phyloP scores from a whole-genome alignment of 805 yeast genomes.

The Saccharomycopsis fodiens region DNA sequence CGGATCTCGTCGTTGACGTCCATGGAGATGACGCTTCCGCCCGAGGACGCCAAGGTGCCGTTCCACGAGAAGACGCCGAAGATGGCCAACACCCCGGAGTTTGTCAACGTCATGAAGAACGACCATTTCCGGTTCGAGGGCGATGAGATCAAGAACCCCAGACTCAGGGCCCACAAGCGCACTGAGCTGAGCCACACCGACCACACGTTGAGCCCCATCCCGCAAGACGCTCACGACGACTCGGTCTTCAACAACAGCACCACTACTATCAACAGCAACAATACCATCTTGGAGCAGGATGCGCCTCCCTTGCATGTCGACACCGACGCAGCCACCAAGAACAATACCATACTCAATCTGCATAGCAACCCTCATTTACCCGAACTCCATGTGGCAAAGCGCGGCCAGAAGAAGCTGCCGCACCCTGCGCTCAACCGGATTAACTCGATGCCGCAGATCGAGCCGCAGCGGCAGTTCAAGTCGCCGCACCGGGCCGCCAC shows the following conservation, averaged over 20 bases:
- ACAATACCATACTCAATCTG: slow-evolving; percentile 17
- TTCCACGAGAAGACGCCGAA: slow-evolving; percentile 9
- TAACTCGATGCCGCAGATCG: neutral
- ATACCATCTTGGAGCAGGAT: slow-evolving; percentile 4
- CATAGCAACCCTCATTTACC: neutral
- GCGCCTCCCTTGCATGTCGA: neutral
- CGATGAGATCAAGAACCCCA: neutral
- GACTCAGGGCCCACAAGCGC: slow-evolving; percentile 3
- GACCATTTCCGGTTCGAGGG: neutral
- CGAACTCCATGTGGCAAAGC: neutral
- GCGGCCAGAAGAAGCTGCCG: neutral
- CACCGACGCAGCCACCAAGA: slow-evolving; percentile 4
- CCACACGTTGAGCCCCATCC: slow-evolving; percentile 3
- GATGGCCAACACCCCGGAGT: slow-evolving; percentile 11
- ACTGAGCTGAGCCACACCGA: slow-evolving; percentile 8
- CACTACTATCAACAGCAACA: slow-evolving; percentile 13
- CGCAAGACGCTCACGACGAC: neutral
- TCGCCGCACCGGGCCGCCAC: neutral
- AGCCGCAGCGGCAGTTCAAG: neutral
- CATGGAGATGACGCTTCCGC: slow-evolving; percentile 11
- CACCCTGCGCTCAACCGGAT: neutral
- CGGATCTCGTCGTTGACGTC: slow-evolving; percentile 17
- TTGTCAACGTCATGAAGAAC: neutral
- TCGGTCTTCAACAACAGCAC: slow-evolving; percentile 14
- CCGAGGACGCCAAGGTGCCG: neutral